Evolutionary conservation across 306 rosid species (phyloP).

Genomic region (Cajanus cajan): DNA sequence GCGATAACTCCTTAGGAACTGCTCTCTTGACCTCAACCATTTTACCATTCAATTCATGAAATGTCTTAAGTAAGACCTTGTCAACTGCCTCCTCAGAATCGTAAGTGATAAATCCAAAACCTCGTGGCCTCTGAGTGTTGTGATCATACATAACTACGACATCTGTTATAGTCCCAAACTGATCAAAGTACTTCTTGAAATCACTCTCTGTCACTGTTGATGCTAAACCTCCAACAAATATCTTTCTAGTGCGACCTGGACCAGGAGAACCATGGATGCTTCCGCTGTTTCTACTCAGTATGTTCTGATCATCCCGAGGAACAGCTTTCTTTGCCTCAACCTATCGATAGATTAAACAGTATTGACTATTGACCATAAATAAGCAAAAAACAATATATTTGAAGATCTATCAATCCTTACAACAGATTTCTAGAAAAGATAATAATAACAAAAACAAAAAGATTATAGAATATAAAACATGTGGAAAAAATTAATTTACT

Average conservation of each 20-base stretch:
- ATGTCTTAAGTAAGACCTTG: constrained; percentile 77
- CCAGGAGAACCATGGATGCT: constrained; percentile 92
- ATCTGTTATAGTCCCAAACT: constrained; percentile 95
- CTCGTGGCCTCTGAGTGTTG: constrained; percentile 97
- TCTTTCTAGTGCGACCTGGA: constrained; percentile 89
- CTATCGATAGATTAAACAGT: constrained; percentile 44
- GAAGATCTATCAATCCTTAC: not conserved
- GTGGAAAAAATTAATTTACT: not conserved
- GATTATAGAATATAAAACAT: not conserved
- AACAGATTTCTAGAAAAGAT: constrained; percentile 23
- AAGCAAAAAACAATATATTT: not conserved
- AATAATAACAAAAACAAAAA: not conserved
- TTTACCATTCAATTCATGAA: constrained; percentile 95
- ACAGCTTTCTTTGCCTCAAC: constrained; percentile 99
- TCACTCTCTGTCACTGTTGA: constrained; percentile 96
- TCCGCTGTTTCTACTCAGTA: constrained; percentile 68
- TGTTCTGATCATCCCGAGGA: constrained; percentile 94
- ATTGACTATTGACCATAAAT: constrained; percentile 13
- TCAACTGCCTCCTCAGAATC: constrained; percentile 99
- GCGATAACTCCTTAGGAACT: constrained; percentile 96
- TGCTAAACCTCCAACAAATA: constrained; percentile 98
- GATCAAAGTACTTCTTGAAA: constrained; percentile 90
- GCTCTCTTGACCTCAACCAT: constrained; percentile 99
- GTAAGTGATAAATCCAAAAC: constrained; percentile 93
- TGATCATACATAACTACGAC: constrained; percentile 99